Percentiles rank a stretch among this genome's conserved stretches.
phyloP scores from a whole-genome alignment of 176 grass and related monocot genomes.

The bread wheat (Triticum aestivum) region DNA sequence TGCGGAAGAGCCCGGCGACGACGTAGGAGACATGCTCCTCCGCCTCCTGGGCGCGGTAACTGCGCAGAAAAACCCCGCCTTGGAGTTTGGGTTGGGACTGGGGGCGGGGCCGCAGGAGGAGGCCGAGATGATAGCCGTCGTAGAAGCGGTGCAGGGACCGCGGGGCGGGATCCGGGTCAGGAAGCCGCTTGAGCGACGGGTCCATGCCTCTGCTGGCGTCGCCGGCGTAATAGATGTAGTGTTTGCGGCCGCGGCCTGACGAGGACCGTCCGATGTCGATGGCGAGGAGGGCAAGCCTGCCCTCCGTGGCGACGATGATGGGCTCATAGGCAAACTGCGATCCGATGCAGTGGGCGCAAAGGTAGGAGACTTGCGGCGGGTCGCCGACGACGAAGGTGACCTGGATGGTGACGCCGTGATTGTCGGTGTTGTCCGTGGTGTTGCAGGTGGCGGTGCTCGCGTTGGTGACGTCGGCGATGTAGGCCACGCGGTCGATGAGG shows the following conservation, averaged over 20 bases:
- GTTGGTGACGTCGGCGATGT: neutral
- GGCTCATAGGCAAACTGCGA: neutral
- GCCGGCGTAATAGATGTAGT: neutral
- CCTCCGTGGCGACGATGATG: neutral
- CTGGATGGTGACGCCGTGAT: neutral
- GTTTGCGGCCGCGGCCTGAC: neutral
- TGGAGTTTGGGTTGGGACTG: neutral
- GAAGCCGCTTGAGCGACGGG: neutral
- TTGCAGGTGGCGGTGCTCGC: neutral
- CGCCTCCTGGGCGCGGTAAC: neutral
- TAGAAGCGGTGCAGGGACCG: neutral
- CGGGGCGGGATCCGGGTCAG: neutral
- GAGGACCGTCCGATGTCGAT: neutral
- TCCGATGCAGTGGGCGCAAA: neutral
- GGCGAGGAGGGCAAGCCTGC: neutral
- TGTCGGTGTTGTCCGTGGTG: neutral
- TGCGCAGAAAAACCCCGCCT: no score
- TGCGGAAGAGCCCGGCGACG: neutral
- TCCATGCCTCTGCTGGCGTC: neutral
- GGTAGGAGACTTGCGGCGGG: neutral
- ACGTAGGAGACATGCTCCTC: neutral
- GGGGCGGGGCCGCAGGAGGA: neutral
- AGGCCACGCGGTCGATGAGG: neutral
- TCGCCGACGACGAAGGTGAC: neutral
- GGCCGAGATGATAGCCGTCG: neutral